Base-by-base conservation (phyloP, 2,329 filamentous ascomycete genomes). In the Botryotinia globosa region DNA sequence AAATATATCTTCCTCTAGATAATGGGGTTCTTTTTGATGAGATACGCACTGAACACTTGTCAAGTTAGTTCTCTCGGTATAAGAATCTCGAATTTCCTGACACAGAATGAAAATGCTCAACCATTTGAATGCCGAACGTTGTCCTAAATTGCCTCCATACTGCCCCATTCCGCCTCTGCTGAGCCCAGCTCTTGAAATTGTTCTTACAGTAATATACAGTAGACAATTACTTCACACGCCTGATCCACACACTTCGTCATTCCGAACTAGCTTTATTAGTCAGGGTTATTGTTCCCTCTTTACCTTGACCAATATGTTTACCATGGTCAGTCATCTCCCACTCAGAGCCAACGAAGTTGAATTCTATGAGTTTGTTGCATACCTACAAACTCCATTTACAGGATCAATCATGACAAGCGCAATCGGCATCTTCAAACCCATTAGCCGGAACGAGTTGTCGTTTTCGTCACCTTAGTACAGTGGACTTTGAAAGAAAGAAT, bases 11-110 rank as follows among this genome's bases (percentile, higher is more conserved):
- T n/a, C 4, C 14, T 14, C 34, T 25, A 22, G 58, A 37, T 4
- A 25, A 14, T 61, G 2, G 3, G 7, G 10, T 12, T 25, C 5
- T 37, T 2, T 22, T 16, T 25, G 32, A 20, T 16, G 12, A 1
- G 5, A 37, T 25, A 25, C 32, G 10, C 4, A 61, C 8, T 37
- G 58, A 37, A 14, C 2, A 1, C 37, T 37, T n/a, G 34, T 25
- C 20, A 37, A 37, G 10, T 16, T 9, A 12, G 7, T 34, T 1
- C 4, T 9, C 20, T n/a, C 32, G 3, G 10, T 10, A 2, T 0
- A 25, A 2, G 10, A 14, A 25, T 25, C 10, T 4, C 8, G 10
- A 61, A 61, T 22, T 14, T 20, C 9, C 32, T 37, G 9, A 0
- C 12, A 59, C 12, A 3, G 10, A 25, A 10, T 25, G 1, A 61